Percentiles rank a stretch among this genome's conserved stretches.
phyloP scores from a whole-genome alignment of 2,329 filamentous ascomycete species.

The Fusarium decemcellulare region DNA sequence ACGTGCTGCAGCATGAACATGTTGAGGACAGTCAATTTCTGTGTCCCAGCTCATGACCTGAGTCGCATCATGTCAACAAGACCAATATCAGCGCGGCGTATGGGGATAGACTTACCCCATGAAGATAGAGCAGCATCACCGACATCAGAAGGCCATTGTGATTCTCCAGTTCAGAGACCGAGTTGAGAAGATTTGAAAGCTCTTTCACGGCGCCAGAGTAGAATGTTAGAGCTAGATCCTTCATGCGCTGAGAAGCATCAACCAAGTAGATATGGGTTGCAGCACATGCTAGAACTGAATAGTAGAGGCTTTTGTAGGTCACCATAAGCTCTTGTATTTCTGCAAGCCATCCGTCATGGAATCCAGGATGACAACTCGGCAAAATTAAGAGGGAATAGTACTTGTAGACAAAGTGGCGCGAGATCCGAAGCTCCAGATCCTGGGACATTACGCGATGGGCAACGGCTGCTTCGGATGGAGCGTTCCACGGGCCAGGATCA shows the following conservation, averaged over 20 bases:
- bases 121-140: slow-evolving; percentile 44
- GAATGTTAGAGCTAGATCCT: slow-evolving; percentile 41
- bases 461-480: slow-evolving; percentile 14
- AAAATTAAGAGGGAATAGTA: slow-evolving; percentile 43
- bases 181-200: slow-evolving; percentile 33
- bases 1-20: slow-evolving; percentile 38
- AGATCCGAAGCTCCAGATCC: slow-evolving; percentile 30
- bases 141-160: slow-evolving; percentile 45
- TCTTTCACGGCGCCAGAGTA: slow-evolving; percentile 40
- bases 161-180: slow-evolving; percentile 24
- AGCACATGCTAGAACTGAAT: slow-evolving; percentile 47
- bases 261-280: slow-evolving; percentile 44
- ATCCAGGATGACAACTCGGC: slow-evolving; percentile 48
- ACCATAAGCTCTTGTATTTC: slow-evolving; percentile 49
- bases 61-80: not conserved
- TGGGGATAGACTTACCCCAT: slow-evolving; percentile 36
- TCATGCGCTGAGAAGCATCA: slow-evolving; percentile 30
- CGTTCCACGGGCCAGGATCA: no score
- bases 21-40: slow-evolving; percentile 34
- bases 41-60: slow-evolving; percentile 41
- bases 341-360: slow-evolving; percentile 47
- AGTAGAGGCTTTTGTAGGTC: slow-evolving; percentile 45
- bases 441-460: slow-evolving; percentile 21
- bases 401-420: slow-evolving; percentile 38
- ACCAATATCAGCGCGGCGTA: no score